Percentiles rank a stretch among this genome's conserved stretches.
phyloP scores from a whole-genome alignment of 2,329 filamentous ascomycete genomes.

The Sporothrix brasiliensis region DNA sequence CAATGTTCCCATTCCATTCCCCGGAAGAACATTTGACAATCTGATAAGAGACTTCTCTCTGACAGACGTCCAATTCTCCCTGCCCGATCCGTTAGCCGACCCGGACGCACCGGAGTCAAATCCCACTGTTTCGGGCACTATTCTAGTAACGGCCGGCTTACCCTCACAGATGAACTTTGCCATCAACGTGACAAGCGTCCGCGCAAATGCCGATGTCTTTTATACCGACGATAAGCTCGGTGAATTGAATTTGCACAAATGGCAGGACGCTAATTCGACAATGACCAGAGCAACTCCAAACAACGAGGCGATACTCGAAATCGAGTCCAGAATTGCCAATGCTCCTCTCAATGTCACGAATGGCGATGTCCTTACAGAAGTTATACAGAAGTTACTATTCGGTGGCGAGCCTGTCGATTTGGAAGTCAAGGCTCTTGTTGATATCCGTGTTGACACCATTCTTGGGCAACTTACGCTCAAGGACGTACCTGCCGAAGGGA shows the following conservation, averaged over 20 bases:
- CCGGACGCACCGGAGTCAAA: constrained; percentile 71
- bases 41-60: constrained; percentile 87
- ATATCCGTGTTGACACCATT: constrained; percentile 78
- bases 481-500: constrained; percentile 81
- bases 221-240: constrained; percentile 80
- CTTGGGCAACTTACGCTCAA: constrained; percentile 80
- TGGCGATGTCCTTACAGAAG: constrained; percentile 73
- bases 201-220: constrained; percentile 76
- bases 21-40: constrained; percentile 77
- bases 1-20: constrained; percentile 81
- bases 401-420: constrained; percentile 70
- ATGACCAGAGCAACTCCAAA: constrained; percentile 60
- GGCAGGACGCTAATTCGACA: constrained; percentile 85
- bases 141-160: constrained; percentile 75
- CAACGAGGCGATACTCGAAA: constrained; percentile 66
- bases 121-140: constrained; percentile 79
- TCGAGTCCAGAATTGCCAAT: constrained; percentile 75
- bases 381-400: constrained; percentile 81
- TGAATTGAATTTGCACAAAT: constrained; percentile 74
- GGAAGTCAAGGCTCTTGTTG: constrained; percentile 75
- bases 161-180: constrained; percentile 87
- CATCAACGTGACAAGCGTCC: constrained; percentile 74
- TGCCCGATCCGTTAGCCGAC: constrained; percentile 79
- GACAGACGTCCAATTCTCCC: constrained; percentile 78
- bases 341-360: constrained; percentile 84